Evolutionary conservation across 2,329 filamentous ascomycete species (phyloP), one percentile per base, ranked within the genome.

Genomic region (Bipolaris zeicola): DNA sequence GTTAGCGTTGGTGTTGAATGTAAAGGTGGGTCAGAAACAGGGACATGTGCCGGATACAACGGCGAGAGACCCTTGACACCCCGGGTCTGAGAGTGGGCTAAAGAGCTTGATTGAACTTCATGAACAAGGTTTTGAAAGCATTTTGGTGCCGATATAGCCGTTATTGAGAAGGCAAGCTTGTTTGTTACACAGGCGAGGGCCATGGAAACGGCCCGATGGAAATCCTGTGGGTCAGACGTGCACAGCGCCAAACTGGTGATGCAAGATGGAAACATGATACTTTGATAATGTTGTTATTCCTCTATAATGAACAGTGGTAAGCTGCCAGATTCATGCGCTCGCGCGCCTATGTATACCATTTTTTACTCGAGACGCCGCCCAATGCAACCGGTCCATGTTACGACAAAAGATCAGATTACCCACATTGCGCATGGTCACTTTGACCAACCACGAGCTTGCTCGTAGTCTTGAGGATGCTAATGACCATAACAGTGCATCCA

Each of bases 401-500:
- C 66, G 51, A 59, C 61, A 64, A 58, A 46, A 47, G 13, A 24
- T 41, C 31, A 54, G 37, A 45, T 67, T 55, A 74, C 55, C 59
- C 55, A 58, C 72, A 74, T 41, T 73, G 52, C 1, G 57, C 69
- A 22, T 57, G 55, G n/a, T 63, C 57, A 13, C 63, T 61, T 6
- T 61, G 60, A 1, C 66, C 68, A 48, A 63, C 64, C 16, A 63
- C 57, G 51, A 73, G 61, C 50, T 73, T 74, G 1, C 57, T 59
- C 37, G 67, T 68, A 11, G 71, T 73, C 54, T 72, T 70, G 28
- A 74, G 55, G 24, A 75, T 65, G 3, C 66, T 69, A 41, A 96
- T 93, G 11, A 81, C 82, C 89, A 97, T 92, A 54, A 96, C 93
- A 3, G 82, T 78, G 51, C 84, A 81, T 4, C 93, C 94, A 81